A percentile compares a stretch with the other conserved stretches of the same genome.
Conservation (phyloP, 176 grass and related monocot species). For the Thinopyrum elongatum region DNA sequence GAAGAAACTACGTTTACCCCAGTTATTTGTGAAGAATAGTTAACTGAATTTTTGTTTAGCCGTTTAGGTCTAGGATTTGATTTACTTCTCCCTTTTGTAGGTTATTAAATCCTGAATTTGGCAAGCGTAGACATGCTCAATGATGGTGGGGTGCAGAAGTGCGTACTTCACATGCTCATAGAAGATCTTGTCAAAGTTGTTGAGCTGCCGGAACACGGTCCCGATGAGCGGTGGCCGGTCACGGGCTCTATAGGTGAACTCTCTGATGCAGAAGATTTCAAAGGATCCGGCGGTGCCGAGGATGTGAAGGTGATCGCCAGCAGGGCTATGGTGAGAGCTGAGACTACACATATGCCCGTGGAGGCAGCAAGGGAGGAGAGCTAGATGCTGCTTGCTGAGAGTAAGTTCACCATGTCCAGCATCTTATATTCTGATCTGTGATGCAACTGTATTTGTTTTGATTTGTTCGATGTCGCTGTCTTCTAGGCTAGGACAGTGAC, state of each 20-base stretch:
- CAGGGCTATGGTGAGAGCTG: conserved; percentile 27
- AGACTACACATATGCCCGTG: no score
- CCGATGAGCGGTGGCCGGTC: conserved; percentile 37
- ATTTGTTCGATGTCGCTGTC: background rate
- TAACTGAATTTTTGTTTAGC: no score
- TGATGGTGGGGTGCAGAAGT: conserved; percentile 18
- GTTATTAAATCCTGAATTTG: no score
- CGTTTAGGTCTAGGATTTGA: no score
- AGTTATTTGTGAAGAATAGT: no score
- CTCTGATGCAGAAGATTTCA: conserved; percentile 26
- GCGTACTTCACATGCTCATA: conserved; percentile 35
- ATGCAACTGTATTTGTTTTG: background rate
- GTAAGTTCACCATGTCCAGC: background rate
- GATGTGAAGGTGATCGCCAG: conserved; percentile 16
- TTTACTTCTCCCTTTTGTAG: no score
- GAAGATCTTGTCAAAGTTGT: conserved; percentile 34
- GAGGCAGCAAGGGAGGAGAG: no score
- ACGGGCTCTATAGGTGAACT: background rate
- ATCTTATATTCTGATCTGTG: background rate
- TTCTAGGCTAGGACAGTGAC: background rate
- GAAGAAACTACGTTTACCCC: no score
- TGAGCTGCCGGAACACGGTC: conserved; percentile 35
- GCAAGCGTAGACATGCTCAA: no score
- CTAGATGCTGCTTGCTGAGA: no score
- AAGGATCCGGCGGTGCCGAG: no score